A percentile compares a stretch with the other conserved stretches of the same genome.
Evolutionary conservation across 148 eudicot species (phyloP).

Genomic region (Arctostaphylos glauca): DNA sequence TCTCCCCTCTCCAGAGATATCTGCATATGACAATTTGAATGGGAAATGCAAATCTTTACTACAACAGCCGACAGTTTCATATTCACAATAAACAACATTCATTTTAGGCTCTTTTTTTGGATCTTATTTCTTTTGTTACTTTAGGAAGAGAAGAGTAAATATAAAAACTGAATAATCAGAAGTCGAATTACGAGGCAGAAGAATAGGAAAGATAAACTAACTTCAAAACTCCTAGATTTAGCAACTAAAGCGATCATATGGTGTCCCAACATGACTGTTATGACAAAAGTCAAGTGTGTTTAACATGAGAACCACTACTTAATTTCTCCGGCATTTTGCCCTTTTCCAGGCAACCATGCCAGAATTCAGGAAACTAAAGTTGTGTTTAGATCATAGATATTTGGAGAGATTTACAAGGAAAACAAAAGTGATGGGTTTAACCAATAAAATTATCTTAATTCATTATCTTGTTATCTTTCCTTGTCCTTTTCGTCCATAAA

Average conservation of each 20-base stretch:
- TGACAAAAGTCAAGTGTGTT: not conserved
- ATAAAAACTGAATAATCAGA: not conserved
- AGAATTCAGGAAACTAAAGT: not conserved
- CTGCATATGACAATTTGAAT: constrained; percentile 33
- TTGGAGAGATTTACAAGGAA: not conserved
- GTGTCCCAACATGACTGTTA: not conserved
- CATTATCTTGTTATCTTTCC: not conserved
- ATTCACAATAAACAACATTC: not conserved
- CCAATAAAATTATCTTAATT: not conserved
- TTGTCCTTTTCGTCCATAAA: not conserved
- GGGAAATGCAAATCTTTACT: constrained; percentile 1
- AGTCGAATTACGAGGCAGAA: not conserved
- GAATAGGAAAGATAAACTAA: too few species aligned
- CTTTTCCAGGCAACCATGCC: not conserved
- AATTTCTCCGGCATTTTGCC: not conserved
- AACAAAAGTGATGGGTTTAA: not conserved
- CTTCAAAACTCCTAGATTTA: not conserved
- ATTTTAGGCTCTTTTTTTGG: not conserved
- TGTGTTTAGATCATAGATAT: not conserved
- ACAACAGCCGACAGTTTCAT: not conserved
- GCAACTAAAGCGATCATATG: not conserved
- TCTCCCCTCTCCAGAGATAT: constrained; percentile 46
- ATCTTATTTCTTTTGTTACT: not conserved
- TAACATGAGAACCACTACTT: not conserved
- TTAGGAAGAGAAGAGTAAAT: not conserved